phyloP scores from a whole-genome alignment of 306 rosid species.

The Parietaria judaica region DNA sequence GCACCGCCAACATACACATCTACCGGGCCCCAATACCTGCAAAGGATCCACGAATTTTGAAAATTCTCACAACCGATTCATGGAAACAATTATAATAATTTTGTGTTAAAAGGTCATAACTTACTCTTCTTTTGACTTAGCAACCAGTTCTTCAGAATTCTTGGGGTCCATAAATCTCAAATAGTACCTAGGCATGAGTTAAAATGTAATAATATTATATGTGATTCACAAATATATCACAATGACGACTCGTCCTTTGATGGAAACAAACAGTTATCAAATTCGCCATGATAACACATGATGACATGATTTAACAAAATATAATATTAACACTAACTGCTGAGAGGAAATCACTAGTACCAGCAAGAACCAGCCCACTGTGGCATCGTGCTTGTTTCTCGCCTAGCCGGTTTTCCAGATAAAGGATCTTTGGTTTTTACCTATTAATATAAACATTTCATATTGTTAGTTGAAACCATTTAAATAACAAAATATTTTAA shows the following conservation, averaged over 20 bases:
- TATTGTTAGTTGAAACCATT: neutral
- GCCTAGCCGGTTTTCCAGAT: conserved; percentile 76
- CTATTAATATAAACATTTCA: conserved; percentile 21
- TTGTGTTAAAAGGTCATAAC: conserved; percentile 3
- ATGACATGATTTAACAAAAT: neutral
- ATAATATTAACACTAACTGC: neutral
- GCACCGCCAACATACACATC: conserved; percentile 98
- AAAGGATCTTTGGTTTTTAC: conserved; percentile 51
- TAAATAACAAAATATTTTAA: neutral
- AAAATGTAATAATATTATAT: neutral
- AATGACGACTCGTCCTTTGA: neutral
- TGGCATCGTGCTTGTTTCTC: conserved; percentile 97
- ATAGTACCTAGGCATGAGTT: conserved; percentile 61
- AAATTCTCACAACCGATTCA: neutral
- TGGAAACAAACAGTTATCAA: neutral
- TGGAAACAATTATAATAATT: neutral
- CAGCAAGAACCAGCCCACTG: conserved; percentile 99
- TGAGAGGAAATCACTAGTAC: conserved; percentile 23
- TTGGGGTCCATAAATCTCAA: conserved; percentile 95
- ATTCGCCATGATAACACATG: neutral
- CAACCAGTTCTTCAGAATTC: conserved; percentile 69
- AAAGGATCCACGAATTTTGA: conserved; percentile 18
- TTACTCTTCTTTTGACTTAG: conserved; percentile 65
- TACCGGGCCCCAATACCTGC: conserved; percentile 96
- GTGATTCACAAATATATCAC: neutral